Evolutionary conservation across 2,329 filamentous ascomycete species (phyloP).

Genomic region (Aspergillus sp.): DNA sequence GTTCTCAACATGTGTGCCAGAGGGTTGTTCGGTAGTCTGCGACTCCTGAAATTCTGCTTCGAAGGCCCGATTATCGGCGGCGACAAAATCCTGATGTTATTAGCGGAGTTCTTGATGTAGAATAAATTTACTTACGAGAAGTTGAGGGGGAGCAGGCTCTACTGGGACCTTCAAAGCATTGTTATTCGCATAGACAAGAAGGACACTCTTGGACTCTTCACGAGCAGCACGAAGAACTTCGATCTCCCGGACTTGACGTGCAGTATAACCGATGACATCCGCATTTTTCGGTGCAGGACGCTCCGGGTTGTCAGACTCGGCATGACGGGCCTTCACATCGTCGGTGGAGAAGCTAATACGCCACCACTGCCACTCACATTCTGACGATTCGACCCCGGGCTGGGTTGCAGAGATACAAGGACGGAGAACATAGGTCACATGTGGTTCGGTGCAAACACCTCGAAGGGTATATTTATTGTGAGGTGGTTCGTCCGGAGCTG

Average conservation of each 20-base stretch:
- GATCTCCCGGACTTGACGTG: slow-evolving; percentile 45
- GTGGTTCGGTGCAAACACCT: slow-evolving; percentile 57
- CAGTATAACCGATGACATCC: slow-evolving; percentile 39
- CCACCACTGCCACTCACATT: slow-evolving; percentile 53
- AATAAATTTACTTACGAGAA: slow-evolving; percentile 31
- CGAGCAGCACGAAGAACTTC: slow-evolving; percentile 55
- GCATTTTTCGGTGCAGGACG: slow-evolving; percentile 23
- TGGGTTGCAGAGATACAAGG: slow-evolving; percentile 18
- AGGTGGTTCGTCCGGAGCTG: slow-evolving; percentile 38
- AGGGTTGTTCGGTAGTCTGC: slow-evolving; percentile 11
- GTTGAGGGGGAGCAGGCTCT: slow-evolving; percentile 29
- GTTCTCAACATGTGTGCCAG: background rate
- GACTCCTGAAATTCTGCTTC: slow-evolving; percentile 31
- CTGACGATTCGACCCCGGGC: slow-evolving; percentile 18
- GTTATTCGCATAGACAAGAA: slow-evolving; percentile 61
- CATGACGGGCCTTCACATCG: slow-evolving; percentile 37
- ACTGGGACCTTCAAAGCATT: slow-evolving; percentile 37
- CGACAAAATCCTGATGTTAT: slow-evolving; percentile 44
- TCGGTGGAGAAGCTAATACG: slow-evolving; percentile 50
- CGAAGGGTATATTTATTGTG: slow-evolving; percentile 54
- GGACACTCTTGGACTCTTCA: slow-evolving; percentile 50
- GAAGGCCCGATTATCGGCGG: slow-evolving; percentile 47
- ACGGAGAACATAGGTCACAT: slow-evolving; percentile 56
- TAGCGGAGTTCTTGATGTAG: background rate
- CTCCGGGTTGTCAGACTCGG: slow-evolving; percentile 20